Percentiles rank a stretch among this genome's conserved stretches.
phyloP scores from a whole-genome alignment of 2,329 filamentous ascomycete genomes.

The Beauveria brongniartii region DNA sequence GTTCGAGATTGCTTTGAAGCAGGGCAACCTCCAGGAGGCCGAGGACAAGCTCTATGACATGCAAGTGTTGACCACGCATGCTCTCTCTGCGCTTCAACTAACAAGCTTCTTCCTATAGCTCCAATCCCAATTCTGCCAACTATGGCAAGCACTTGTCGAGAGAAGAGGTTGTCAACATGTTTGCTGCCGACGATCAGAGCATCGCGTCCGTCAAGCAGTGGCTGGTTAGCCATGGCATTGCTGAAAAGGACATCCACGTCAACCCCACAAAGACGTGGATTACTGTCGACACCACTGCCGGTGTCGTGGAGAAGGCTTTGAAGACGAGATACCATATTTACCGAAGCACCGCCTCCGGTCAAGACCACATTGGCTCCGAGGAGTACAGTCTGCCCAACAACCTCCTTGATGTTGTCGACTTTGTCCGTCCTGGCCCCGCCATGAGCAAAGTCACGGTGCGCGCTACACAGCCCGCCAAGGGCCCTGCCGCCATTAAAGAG shows the following conservation, averaged over 20 bases:
- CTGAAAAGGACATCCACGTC: conserved; percentile 36
- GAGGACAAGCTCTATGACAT: conserved; percentile 36
- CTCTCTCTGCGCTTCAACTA: too few species aligned
- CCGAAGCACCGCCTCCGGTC: conserved; percentile 27
- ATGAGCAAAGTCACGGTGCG: conserved; percentile 22
- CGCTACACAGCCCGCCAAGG: not conserved
- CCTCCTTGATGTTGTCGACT: conserved; percentile 30
- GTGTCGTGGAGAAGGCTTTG: conserved; percentile 45
- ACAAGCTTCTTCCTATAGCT: conserved; percentile 9
- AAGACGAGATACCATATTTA: conserved; percentile 45
- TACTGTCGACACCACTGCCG: conserved; percentile 44
- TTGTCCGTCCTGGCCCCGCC: conserved; percentile 33
- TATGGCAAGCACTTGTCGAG: conserved; percentile 41
- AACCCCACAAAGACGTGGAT: conserved; percentile 46
- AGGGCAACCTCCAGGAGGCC: conserved; percentile 37
- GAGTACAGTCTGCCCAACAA: conserved; percentile 32
- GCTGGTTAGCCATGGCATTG: conserved; percentile 45
- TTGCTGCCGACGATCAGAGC: conserved; percentile 34
- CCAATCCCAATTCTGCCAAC: conserved; percentile 34
- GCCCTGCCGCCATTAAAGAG: conserved; percentile 1
- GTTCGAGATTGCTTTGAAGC: conserved; percentile 35
- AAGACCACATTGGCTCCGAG: conserved; percentile 32
- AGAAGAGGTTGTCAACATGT: conserved; percentile 34
- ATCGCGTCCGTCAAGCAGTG: conserved; percentile 44
- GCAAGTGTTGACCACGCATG: conserved; percentile 9